Evolutionary conservation across 2,329 filamentous ascomycete species (phyloP), one percentile per base, ranked within the genome.

Genomic region (Allantophomopsis cytisporea): DNA sequence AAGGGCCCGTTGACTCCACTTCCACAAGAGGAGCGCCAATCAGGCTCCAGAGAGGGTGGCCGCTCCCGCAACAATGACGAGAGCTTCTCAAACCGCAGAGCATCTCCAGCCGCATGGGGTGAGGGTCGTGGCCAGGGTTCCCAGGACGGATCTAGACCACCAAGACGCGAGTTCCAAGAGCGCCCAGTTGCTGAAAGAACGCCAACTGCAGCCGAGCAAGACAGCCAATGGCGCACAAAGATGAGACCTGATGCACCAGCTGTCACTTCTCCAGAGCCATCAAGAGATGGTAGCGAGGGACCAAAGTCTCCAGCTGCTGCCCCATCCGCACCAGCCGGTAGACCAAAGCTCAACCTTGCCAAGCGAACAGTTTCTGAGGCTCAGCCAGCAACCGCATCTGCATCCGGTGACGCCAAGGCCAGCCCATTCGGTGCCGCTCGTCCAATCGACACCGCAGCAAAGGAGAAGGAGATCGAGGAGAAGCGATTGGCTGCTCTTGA

Each of bases 361-460:
- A 96, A 96, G 73, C 78, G 91, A 50, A 95, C 88, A 4, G 84
- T 95, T 11, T 80, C 88, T 1, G 88, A 94, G 52, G 70, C 66
- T 3, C 54, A 62, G 8, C 47, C 63, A 28, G 64, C 71, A 3
- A 57, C 77, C 17, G 66, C 76, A 10, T 59, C 66, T 8, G 53
- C 64, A 38, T 55, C 67, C 40, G 55, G 61, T n/a, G 82, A 91
- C 53, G 67, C 83, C 33, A 96, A 95, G 68, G 73, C 87, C 18
- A 96, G 82, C 60, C 87, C 87, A 32, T 98, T 98, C 57, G 91
- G 91, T 53, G 88, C 83, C 44, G 91, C 91, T 41, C 80, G 83
- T 45, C 91, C 91, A 40, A 94, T 96, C 51, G 88, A 98, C 62
- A 96, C 89, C 36, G 83, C 85, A 35, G 74, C 87, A 12, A 80